Conservation (phyloP, 1,284 basidiomycete species). For the Ustilago bromivora region DNA sequence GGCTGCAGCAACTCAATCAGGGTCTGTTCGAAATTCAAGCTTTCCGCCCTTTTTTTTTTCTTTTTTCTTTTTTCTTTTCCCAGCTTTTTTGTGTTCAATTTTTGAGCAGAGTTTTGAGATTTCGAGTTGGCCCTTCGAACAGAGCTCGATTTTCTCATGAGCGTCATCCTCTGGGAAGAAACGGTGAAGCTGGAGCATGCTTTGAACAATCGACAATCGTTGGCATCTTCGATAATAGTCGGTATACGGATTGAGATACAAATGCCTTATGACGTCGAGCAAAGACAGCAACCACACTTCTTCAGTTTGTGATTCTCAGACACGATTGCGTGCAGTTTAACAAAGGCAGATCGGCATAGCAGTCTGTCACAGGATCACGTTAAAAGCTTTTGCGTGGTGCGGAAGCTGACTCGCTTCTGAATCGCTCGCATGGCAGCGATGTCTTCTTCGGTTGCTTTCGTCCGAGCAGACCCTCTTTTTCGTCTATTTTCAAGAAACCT, state of each 20-base stretch:
- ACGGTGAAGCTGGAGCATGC: too few species aligned
- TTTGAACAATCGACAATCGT: too few species aligned
- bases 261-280: too few species aligned
- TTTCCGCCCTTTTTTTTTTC: not conserved
- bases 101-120: too few species aligned
- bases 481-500: not conserved
- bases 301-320: too few species aligned
- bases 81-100: too few species aligned
- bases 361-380: not conserved
- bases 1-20: not conserved
- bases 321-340: not conserved
- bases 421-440: not conserved
- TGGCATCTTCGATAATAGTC: too few species aligned
- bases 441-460: constrained; percentile 27
- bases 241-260: too few species aligned
- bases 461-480: constrained; percentile 20
- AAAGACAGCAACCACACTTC: too few species aligned
- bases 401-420: constrained; percentile 4
- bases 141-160: too few species aligned
- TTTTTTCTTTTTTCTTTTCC: not conserved
- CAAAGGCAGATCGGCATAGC: not conserved
- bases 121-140: too few species aligned
- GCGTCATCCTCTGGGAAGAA: too few species aligned
- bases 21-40: not conserved
- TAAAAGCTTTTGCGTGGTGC: not conserved